Evolutionary conservation across 257 asterid species (phyloP).

Genomic region (Jacaranda copaia): DNA sequence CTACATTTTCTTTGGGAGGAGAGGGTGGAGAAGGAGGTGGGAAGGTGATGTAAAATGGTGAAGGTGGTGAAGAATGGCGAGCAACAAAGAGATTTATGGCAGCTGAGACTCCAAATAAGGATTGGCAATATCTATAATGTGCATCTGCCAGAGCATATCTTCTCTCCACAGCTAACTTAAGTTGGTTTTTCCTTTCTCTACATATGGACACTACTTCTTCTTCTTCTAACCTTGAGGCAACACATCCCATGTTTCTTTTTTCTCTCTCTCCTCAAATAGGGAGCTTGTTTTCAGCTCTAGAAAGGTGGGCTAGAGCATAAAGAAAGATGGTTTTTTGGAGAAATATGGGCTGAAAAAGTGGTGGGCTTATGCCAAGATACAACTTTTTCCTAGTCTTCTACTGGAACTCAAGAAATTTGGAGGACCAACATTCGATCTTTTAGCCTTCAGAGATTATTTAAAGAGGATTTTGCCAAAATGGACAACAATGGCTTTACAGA

Average conservation of each 20-base stretch:
- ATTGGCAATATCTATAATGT: conserved; percentile 79
- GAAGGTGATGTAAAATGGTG: not conserved
- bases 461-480: not conserved
- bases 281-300: not conserved
- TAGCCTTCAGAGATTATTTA: not conserved
- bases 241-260: conserved; percentile 1
- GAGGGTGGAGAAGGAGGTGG: not conserved
- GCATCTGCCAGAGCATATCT: conserved; percentile 86
- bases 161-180: conserved; percentile 81
- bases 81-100: conserved; percentile 84
- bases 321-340: not conserved
- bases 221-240: conserved; percentile 73
- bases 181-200: conserved; percentile 76
- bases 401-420: not conserved
- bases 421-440: not conserved
- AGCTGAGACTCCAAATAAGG: conserved; percentile 82
- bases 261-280: no score
- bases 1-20: conserved; percentile 44
- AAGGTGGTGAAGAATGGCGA: conserved; percentile 59
- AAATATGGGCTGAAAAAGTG: not conserved
- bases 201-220: conserved; percentile 89
- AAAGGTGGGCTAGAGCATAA: not conserved
- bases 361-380: not conserved
- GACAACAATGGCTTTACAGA: not conserved
- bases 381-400: not conserved